Evolutionary conservation across 1,284 basidiomycete species (phyloP).

Genomic region (Leccinum discolor): DNA sequence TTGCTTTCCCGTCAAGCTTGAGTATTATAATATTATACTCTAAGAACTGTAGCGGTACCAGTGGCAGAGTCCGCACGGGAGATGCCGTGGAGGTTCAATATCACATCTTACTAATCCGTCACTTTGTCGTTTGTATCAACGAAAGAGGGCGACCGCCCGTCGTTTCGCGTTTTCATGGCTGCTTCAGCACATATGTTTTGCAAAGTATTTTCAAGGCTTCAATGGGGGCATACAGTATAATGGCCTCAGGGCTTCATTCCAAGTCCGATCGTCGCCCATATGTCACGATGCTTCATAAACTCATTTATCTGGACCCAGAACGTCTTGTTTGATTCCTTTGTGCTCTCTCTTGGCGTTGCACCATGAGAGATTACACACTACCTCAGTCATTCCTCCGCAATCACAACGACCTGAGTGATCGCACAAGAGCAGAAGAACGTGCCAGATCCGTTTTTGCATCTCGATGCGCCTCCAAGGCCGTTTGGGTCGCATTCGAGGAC

Average conservation of each 20-base stretch:
- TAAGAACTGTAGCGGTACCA: no score
- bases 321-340: not conserved
- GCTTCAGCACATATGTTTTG: not conserved
- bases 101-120: no score
- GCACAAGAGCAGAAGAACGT: slow-evolving; percentile 73
- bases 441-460: slow-evolving; percentile 79
- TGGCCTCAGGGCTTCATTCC: not conserved
- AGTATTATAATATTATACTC: no score
- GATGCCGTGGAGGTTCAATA: not conserved
- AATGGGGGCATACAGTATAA: not conserved
- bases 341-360: not conserved
- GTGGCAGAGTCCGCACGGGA: not conserved
- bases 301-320: not conserved
- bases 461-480: slow-evolving; percentile 60
- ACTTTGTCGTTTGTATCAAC: not conserved
- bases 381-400: not conserved
- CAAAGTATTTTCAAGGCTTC: not conserved
- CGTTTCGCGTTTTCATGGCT: not conserved
- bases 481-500: slow-evolving; percentile 81
- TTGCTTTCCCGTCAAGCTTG: no score
- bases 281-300: not conserved
- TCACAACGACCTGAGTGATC: slow-evolving; percentile 44
- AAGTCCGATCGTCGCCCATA: no score
- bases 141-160: not conserved
- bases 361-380: not conserved